Base-by-base conservation (phyloP, 805 yeast species). In the Isabelozyma gotoi region DNA sequence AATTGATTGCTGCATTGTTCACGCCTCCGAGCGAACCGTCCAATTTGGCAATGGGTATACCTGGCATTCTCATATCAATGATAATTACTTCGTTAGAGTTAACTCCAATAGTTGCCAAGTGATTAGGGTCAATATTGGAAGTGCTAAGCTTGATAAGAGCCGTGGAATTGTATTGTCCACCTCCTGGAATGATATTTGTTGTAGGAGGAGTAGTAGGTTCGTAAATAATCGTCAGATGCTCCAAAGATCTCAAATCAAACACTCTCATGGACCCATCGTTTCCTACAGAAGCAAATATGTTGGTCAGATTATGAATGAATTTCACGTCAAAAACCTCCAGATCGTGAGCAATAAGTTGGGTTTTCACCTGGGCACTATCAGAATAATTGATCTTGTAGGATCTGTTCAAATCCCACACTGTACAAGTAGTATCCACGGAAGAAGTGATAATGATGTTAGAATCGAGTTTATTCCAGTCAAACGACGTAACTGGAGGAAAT, bases 311-410 rank as follows among this genome's bases (percentile, higher is more conserved):
- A 39, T 85, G 80, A 39, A 91, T 68, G 61, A 90, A 94, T 49
- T 86, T 80, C 21, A 91, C 98, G 61, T 94, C 99, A 61, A 81
- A 88, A 3, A 94, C 99, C 63, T 90, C 97, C 50, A 85, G 81
- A 61, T 94, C 99, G 64, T 94, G 99, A 0, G 99, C 98, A 50
- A 94, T 94, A 38, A 94, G 73, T 66, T 94, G 97, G 1, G 98
- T 92, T 59, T 85, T 87, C 12, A 96, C 96, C 3, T 74, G 69
- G 2, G 78, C 82, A 17, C 83, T 78, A 34, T 81, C 76, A 29
- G 38, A 45, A 44, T 40, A 42, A 17, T 37, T 36, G 18, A 43
- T 36, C n/a, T 46, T 38, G 24, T 52, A 51, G 4, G 67, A 53
- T 20, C 75, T 60, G 47, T 63, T 58, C 24, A 90, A 63, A 65